phyloP scores from a whole-genome alignment of 2,329 filamentous ascomycete species.

The Xylariaceae sp. region DNA sequence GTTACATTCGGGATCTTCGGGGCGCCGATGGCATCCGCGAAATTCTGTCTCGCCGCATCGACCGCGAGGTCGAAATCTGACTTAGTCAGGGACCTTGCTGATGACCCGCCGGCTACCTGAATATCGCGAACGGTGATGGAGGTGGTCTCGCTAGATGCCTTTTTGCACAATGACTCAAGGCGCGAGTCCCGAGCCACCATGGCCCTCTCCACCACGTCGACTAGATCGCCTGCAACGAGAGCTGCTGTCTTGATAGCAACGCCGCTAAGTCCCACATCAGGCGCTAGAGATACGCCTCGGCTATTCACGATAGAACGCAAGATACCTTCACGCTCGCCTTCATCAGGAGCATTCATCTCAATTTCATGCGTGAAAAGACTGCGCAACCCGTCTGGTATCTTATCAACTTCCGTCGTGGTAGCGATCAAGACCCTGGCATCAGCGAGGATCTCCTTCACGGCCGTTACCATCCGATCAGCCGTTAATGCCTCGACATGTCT shows the following conservation, averaged over 20 bases:
- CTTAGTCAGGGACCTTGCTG: slow-evolving; percentile 71
- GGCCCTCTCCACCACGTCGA: slow-evolving; percentile 90
- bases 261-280: slow-evolving; percentile 74
- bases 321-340: slow-evolving; percentile 85
- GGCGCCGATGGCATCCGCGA: slow-evolving; percentile 92
- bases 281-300: slow-evolving; percentile 68
- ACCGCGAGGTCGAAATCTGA: slow-evolving; percentile 88
- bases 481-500: slow-evolving; percentile 86
- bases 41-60: slow-evolving; percentile 93
- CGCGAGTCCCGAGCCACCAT: slow-evolving; percentile 69
- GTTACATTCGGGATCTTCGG: slow-evolving; percentile 96
- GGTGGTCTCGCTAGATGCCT: slow-evolving; percentile 34
- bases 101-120: slow-evolving; percentile 77
- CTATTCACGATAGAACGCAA: slow-evolving; percentile 72
- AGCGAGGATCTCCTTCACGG: slow-evolving; percentile 76
- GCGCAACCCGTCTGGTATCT: slow-evolving; percentile 83
- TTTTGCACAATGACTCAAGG: slow-evolving; percentile 63
- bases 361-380: slow-evolving; percentile 93
- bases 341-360: slow-evolving; percentile 87
- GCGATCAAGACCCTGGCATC: slow-evolving; percentile 79
- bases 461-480: slow-evolving; percentile 81
- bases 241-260: slow-evolving; percentile 95
- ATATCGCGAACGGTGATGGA: slow-evolving; percentile 70
- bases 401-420: slow-evolving; percentile 92
- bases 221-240: slow-evolving; percentile 85